These are phyloP conservation scores for Ogataea nonfermentans DNA, from an alignment of 805 yeast genomes.

Conservation along the genomic window DNA sequence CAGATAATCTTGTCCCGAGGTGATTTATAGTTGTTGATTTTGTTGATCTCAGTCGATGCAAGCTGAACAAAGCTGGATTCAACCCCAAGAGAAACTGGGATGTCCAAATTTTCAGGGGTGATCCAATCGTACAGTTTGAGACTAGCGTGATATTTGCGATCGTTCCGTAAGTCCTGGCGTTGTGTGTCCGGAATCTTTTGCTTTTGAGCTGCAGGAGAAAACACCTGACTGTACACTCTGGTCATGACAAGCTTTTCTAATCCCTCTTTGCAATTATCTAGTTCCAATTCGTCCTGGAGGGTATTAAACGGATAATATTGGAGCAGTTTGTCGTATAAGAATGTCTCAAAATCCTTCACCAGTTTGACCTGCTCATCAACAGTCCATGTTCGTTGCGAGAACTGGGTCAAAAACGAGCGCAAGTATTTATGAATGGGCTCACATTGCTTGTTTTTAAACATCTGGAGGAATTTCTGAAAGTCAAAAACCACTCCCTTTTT, in stretches of 20 bases:
- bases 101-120: constrained; percentile 72
- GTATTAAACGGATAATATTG: constrained; percentile 71
- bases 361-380: constrained; percentile 76
- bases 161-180: constrained; percentile 60
- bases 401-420: constrained; percentile 78
- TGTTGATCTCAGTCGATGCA: constrained; percentile 72
- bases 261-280: constrained; percentile 82
- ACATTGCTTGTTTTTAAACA: constrained; percentile 70
- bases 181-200: constrained; percentile 52
- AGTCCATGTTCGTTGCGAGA: constrained; percentile 66
- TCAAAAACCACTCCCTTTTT: constrained; percentile 54
- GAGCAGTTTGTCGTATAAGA: constrained; percentile 62
- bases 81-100: constrained; percentile 49
- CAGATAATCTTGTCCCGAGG: constrained; percentile 95
- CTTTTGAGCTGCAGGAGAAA: constrained; percentile 61
- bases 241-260: constrained; percentile 92
- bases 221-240: constrained; percentile 71
- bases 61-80: constrained; percentile 55
- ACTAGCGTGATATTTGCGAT: constrained; percentile 53
- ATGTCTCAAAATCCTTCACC: constrained; percentile 70
- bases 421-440: constrained; percentile 87
- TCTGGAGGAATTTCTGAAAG: constrained; percentile 74
- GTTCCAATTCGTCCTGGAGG: constrained; percentile 52
- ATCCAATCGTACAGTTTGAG: constrained; percentile 49
- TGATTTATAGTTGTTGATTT: constrained; percentile 80